Percentiles rank a stretch among this genome's conserved stretches.
Conservation (phyloP, 2,329 filamentous ascomycete species). For the Torrubiella hemipterigena region DNA sequence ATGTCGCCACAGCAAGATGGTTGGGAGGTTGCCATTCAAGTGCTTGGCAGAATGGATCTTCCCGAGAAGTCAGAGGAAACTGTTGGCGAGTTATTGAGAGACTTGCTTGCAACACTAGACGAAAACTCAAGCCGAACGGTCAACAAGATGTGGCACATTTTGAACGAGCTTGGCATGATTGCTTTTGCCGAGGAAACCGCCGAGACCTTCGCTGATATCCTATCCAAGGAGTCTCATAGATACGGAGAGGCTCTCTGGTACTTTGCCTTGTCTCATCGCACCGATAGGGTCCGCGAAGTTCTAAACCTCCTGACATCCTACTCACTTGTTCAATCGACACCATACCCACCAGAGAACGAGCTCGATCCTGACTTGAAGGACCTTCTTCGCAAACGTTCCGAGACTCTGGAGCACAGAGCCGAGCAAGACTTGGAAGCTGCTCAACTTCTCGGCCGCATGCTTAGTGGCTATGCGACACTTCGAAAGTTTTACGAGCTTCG, state of each 20-base stretch:
- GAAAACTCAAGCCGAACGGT: conserved; percentile 60
- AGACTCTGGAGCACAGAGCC: conserved; percentile 60
- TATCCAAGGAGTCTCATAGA: conserved; percentile 59
- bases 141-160: conserved; percentile 69
- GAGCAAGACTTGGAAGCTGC: conserved; percentile 70
- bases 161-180: conserved; percentile 66
- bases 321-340: conserved; percentile 73
- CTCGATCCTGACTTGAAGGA: conserved; percentile 61
- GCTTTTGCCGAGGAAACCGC: conserved; percentile 71
- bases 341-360: conserved; percentile 59
- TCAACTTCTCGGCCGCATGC: conserved; percentile 68
- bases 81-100: conserved; percentile 59
- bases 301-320: conserved; percentile 79
- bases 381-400: conserved; percentile 60
- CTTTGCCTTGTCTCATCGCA: conserved; percentile 73
- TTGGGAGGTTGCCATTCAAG: conserved; percentile 80
- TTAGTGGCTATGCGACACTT: conserved; percentile 86
- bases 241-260: conserved; percentile 85
- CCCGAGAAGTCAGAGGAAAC: conserved; percentile 57
- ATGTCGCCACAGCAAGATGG: conserved; percentile 48
- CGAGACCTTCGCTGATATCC: conserved; percentile 74
- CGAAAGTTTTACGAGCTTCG: conserved; percentile 85
- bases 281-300: conserved; percentile 70
- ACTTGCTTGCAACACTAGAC: conserved; percentile 48
- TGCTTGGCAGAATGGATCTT: conserved; percentile 73